Conservation (phyloP, 2,329 filamentous ascomycete genomes). For the Knufia fluminis region DNA sequence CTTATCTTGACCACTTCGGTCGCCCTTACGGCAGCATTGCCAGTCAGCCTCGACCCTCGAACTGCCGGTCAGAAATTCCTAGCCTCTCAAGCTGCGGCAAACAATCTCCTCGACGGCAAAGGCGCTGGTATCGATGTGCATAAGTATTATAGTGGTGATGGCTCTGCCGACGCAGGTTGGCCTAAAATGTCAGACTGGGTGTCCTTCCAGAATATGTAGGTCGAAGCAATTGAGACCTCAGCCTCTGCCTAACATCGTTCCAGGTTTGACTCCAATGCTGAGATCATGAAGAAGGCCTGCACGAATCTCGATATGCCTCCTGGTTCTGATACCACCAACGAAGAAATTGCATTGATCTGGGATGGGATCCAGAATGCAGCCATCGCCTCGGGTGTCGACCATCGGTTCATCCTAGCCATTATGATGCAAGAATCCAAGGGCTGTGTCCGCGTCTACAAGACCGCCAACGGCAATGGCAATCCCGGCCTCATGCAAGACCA, state of each 20-base stretch:
- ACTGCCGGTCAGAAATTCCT: neutral
- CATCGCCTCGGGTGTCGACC: slow-evolving; percentile 26
- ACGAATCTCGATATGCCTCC: neutral
- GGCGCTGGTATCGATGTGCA: slow-evolving; percentile 22
- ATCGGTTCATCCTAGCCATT: slow-evolving; percentile 37
- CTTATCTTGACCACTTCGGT: neutral
- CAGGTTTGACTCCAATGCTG: slow-evolving; percentile 11
- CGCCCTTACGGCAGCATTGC: neutral
- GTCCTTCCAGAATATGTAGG: slow-evolving; percentile 25
- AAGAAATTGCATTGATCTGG: slow-evolving; percentile 27
- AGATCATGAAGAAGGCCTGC: neutral
- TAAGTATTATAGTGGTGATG: slow-evolving; percentile 24
- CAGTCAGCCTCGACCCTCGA: slow-evolving; percentile 3
- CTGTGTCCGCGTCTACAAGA: slow-evolving; percentile 36
- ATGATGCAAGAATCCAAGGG: slow-evolving; percentile 39
- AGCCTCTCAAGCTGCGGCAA: neutral
- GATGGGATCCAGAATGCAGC: slow-evolving; percentile 29
- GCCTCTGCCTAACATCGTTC: too few relatives aligned
- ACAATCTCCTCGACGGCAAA: neutral
- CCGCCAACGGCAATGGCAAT: slow-evolving; percentile 34
- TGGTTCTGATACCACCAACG: slow-evolving; percentile 17
- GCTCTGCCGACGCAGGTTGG: slow-evolving; percentile 25
- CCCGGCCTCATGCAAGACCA: slow-evolving; percentile 37
- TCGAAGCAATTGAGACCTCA: too few relatives aligned
- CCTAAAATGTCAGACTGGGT: slow-evolving; percentile 25